A percentile compares a stretch with the other conserved stretches of the same genome.
Conservation (phyloP, 2,329 filamentous ascomycete species). For the Fusarium marasasianum region DNA sequence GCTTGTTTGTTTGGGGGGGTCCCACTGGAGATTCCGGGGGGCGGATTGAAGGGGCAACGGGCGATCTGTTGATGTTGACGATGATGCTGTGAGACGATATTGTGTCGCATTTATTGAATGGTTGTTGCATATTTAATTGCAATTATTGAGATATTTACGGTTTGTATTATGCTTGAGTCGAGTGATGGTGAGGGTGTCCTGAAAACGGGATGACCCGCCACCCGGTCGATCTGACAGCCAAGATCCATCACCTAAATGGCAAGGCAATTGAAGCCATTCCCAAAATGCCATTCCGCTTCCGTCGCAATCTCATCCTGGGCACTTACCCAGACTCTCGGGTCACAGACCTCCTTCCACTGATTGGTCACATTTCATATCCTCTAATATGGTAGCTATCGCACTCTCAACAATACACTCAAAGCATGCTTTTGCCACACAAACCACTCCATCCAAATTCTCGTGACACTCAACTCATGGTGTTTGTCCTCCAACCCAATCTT, state of each 20-base stretch:
- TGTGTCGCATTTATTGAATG: not conserved
- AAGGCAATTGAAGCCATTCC: not conserved
- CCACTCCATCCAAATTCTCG: not conserved
- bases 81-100: not conserved
- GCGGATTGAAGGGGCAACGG: constrained; percentile 36
- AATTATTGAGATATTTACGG: not conserved
- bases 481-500: not conserved
- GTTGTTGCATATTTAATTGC: not conserved
- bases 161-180: not conserved
- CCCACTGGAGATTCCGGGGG: constrained; percentile 5
- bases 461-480: not conserved
- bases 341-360: not conserved
- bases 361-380: not conserved
- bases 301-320: not conserved
- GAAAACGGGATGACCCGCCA: not conserved
- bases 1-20: constrained; percentile 12
- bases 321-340: not conserved
- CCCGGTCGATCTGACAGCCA: not conserved
- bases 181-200: not conserved
- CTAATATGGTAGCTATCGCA: rapidly evolving
- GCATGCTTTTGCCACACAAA: not conserved
- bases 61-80: not conserved
- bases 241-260: not conserved
- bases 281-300: too few relatives aligned
- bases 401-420: rapidly evolving